Base-by-base conservation (phyloP, 352 stramenopile species). In the Phytopythium kandeliae region DNA sequence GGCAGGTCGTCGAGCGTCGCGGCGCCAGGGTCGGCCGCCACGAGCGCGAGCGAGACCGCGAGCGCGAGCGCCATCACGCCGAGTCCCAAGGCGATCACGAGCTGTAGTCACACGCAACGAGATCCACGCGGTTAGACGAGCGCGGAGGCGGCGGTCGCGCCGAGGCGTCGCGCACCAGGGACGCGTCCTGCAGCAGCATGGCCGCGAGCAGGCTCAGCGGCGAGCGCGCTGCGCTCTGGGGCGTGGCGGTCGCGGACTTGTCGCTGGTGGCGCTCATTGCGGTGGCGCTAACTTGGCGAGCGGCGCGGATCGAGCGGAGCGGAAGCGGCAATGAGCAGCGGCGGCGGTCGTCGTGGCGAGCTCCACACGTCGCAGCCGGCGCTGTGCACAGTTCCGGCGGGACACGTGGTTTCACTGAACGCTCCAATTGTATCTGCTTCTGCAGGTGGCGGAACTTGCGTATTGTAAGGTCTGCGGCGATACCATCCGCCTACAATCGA, bases 31-130 rank as follows among this genome's bases (percentile, higher is more conserved):
- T 71, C 67, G 19, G 78, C 36, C 33, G 60, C 43, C 12, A 82
- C 72, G 30, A 87, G 62, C 26, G 64, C 52, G 33, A 83, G 51
- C 13, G 80, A 85, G 36, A 84, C 62, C 17, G 84, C 31, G 15
- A 78, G 63, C 11, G 78, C 72, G 19, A 91, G 48, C 17, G 61
- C 71, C 61, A 86, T 65, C 47, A 84, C 67, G 26, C 64, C 67
- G n/a, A 84, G 55, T 21, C 80, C 80, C 28, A 53, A 28, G 8
- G 34, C 31, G 36, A 53, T 53, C 31, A 53, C 47, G 11, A 53
- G 34, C 47, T 53, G 47, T 15, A 33, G 16, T 2, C 37, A 44
- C 21, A 9, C 6, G 3, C 22, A 19, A 16, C 38, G n/a, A 15
- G 21, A n/a, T 3, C 16, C 35, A 9, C 35, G 11, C 35, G 38